These are phyloP conservation scores for Metschnikowia hibisci DNA, from an alignment of 805 yeast genomes.

Conservation along the genomic window DNA sequence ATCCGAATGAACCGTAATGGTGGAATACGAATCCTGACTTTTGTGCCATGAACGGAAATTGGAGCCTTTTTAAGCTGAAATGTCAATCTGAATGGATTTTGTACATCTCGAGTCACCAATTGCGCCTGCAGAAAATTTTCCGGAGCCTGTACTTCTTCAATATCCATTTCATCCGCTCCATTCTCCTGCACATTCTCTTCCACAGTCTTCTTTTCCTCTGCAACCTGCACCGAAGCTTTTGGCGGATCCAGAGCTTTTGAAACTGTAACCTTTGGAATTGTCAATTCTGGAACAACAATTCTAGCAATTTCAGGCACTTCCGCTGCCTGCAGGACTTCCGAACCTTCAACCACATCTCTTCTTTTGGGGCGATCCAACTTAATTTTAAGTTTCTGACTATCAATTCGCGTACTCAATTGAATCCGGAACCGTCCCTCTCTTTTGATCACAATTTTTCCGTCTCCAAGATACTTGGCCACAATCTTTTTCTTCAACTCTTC, in stretches of 20 bases:
- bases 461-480: constrained; percentile 52
- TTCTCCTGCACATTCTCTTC: background rate
- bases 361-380: background rate
- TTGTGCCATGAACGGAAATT: background rate
- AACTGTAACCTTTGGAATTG: no score
- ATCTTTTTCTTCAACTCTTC: constrained; percentile 50
- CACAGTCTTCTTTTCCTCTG: background rate
- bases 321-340: background rate
- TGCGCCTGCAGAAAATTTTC: background rate
- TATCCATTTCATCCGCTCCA: background rate
- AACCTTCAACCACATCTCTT: background rate
- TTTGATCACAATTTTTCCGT: constrained; percentile 54
- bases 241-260: no score
- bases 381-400: background rate
- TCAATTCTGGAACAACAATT: no score
- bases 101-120: constrained; percentile 10
- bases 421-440: constrained; percentile 57
- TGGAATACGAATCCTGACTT: background rate
- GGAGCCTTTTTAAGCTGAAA: constrained; percentile 3
- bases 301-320: background rate
- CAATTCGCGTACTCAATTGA: constrained; percentile 29
- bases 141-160: no score
- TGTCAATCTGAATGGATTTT: constrained; percentile 7
- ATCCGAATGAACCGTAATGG: constrained; percentile 2
- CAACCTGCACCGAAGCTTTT: no score